Evolutionary conservation across 495 filamentous ascomycete genomes (phyloP), one percentile per base, ranked within the genome.

Genomic region (Daldinia concentrica): DNA sequence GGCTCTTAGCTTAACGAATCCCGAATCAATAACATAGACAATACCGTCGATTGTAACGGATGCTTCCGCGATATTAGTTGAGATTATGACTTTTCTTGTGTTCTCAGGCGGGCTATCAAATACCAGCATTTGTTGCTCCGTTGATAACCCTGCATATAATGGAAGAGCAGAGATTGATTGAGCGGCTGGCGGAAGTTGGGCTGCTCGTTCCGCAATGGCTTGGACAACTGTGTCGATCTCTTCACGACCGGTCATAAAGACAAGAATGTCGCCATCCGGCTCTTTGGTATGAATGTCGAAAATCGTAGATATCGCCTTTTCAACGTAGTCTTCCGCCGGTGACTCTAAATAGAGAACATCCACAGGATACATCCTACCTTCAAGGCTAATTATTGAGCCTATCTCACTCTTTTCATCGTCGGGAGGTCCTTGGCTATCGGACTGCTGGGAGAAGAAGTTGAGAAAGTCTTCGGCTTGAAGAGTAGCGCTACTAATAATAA

Each of bases 41-140:
- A 98, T 93, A 5, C 93, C 94, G 63, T 96, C 91, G 50, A 99
- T 97, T 7, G 95, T 99, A 15, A 99, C 89, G 0, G 91, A 95
- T 19, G 95, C 96, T 82, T 99, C 95, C 36, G 95, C 93, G 68
- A 99, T 98, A 77, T 98, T 98, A 52, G 95, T 98, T 3, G 92
- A 93, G 66, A 99, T 89, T 50, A 99, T 91, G 34, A 97, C 92
- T 77, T 98, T 99, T 14, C 95, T 84, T 24, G 89, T 91, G 68
- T 94, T 93, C 68, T 92, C 91, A 11, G 93, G 92, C 8, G 95
- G 85, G 48, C 90, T 87, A 69, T 97, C 94, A 68, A 99, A 98
- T 55, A 98, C 92, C 64, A 93, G 93, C 82, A 96, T 90, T 75
- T 99, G 95, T 74, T 96, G 88, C 51, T 97, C 95, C 4, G 89